A percentile compares a stretch with the other conserved stretches of the same genome.
Conservation (phyloP, 2,329 filamentous ascomycete genomes). For the Botrytis galanthina region DNA sequence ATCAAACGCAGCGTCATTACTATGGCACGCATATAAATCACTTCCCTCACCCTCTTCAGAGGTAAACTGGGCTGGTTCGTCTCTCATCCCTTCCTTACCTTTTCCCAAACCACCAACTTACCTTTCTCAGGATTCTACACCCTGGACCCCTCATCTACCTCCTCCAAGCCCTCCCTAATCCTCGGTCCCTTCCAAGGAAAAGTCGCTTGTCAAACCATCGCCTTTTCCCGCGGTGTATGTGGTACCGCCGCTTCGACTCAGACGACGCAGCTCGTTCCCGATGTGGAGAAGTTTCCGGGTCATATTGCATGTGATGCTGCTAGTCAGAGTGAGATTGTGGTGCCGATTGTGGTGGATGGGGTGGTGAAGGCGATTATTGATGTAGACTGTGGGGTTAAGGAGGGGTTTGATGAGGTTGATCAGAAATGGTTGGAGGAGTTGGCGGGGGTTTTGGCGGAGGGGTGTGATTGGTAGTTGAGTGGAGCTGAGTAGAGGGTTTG, state of each 20-base stretch:
- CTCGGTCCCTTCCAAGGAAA: constrained; percentile 80
- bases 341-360: constrained; percentile 55
- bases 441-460: constrained; percentile 55
- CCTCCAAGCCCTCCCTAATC: constrained; percentile 59
- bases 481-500: not conserved
- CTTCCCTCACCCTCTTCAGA: constrained; percentile 61
- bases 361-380: constrained; percentile 74
- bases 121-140: constrained; percentile 66
- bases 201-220: constrained; percentile 75
- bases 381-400: constrained; percentile 66
- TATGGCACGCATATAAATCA: constrained; percentile 79
- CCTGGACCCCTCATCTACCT: constrained; percentile 47
- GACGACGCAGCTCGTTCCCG: constrained; percentile 63
- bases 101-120: not conserved
- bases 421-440: constrained; percentile 63
- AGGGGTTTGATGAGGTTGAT: constrained; percentile 70
- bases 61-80: constrained; percentile 73
- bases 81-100: not conserved
- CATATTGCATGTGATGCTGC: constrained; percentile 80
- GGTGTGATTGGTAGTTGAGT: constrained; percentile 61
- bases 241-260: constrained; percentile 62
- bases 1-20: constrained; percentile 69
- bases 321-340: constrained; percentile 77
- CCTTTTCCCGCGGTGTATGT: constrained; percentile 72
- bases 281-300: constrained; percentile 73